A percentile compares a stretch with the other conserved stretches of the same genome.
Conservation (phyloP, 805 yeast genomes). For the Clavispora phyllophila region DNA sequence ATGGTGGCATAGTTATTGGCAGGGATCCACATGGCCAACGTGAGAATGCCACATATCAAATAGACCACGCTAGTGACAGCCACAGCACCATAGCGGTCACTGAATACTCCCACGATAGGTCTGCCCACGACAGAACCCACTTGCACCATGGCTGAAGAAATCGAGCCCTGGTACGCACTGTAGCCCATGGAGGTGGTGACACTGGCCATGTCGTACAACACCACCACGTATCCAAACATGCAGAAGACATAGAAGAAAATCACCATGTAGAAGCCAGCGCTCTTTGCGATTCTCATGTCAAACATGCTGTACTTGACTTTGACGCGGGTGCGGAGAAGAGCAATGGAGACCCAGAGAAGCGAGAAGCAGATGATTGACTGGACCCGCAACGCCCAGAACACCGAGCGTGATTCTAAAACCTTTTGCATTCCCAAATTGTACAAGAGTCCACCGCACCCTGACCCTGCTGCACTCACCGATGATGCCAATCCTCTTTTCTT, state of each 20-base stretch:
- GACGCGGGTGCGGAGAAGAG: conserved; percentile 13
- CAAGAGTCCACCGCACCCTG: conserved; percentile 48
- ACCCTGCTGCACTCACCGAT: conserved; percentile 45
- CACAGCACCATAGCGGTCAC: conserved; percentile 50
- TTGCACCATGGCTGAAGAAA: conserved; percentile 57
- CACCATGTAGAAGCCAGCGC: conserved; percentile 40
- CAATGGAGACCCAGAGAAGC: conserved; percentile 11
- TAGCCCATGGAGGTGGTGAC: conserved; percentile 60
- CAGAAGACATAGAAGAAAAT: conserved; percentile 41
- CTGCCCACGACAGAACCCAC: conserved; percentile 54
- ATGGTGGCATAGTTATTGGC: conserved; percentile 54
- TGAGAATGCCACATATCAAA: conserved; percentile 21
- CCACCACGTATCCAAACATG: conserved; percentile 56
- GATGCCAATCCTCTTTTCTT: conserved; percentile 54
- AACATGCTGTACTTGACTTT: conserved; percentile 25
- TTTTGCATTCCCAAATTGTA: conserved; percentile 40
- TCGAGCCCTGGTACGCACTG: conserved; percentile 47
- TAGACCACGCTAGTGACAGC: conserved; percentile 33
- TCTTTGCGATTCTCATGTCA: conserved; percentile 37
- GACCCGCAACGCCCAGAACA: conserved; percentile 47
- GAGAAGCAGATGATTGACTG: conserved; percentile 24
- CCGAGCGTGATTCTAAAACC: conserved; percentile 32
- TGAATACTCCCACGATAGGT: conserved; percentile 48
- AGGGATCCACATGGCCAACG: conserved; percentile 33
- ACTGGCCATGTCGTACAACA: conserved; percentile 55